Percentiles rank a stretch among this genome's conserved stretches.
phyloP scores from a whole-genome alignment of 805 yeast species.

The Candida takata region DNA sequence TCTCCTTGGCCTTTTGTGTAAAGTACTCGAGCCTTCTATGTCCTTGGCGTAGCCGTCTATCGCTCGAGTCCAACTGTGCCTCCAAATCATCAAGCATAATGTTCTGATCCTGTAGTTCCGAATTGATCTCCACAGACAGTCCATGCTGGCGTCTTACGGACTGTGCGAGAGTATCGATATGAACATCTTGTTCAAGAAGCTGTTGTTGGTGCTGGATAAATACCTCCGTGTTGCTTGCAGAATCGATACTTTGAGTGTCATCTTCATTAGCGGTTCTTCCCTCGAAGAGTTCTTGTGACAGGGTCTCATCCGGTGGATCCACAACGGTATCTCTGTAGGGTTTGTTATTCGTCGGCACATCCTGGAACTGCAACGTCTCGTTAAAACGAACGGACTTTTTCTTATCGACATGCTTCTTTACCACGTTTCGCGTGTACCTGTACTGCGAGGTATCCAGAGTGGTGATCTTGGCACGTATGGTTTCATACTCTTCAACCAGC shows the following conservation, averaged over 20 bases:
- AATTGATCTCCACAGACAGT: slow-evolving; percentile 39
- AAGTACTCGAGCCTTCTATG: slow-evolving; percentile 32
- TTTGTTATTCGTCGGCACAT: slow-evolving; percentile 3
- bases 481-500: slow-evolving; percentile 17
- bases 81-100: slow-evolving; percentile 45
- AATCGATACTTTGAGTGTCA: slow-evolving; percentile 10
- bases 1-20: slow-evolving; percentile 35
- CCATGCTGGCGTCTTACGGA: slow-evolving; percentile 39
- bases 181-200: slow-evolving; percentile 38
- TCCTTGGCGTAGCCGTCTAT: slow-evolving; percentile 35
- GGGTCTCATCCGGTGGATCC: slow-evolving; percentile 6
- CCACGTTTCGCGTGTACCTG: slow-evolving; percentile 12
- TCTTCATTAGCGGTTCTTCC: slow-evolving; percentile 9
- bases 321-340: slow-evolving; percentile 19
- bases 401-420: slow-evolving; percentile 4
- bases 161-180: slow-evolving; percentile 32
- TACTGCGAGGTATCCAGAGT: slow-evolving; percentile 15
- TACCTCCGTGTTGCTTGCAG: slow-evolving; percentile 28
- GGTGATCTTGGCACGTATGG: slow-evolving; percentile 7
- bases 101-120: slow-evolving; percentile 42
- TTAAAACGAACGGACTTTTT: slow-evolving; percentile 25
- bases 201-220: slow-evolving; percentile 42
- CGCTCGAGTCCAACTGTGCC: slow-evolving; percentile 36
- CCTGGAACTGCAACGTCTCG: slow-evolving; percentile 16
- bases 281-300: slow-evolving; percentile 15